phyloP scores from a whole-genome alignment of 1,284 basidiomycete species.

The Pyrrhoderma noxium region DNA sequence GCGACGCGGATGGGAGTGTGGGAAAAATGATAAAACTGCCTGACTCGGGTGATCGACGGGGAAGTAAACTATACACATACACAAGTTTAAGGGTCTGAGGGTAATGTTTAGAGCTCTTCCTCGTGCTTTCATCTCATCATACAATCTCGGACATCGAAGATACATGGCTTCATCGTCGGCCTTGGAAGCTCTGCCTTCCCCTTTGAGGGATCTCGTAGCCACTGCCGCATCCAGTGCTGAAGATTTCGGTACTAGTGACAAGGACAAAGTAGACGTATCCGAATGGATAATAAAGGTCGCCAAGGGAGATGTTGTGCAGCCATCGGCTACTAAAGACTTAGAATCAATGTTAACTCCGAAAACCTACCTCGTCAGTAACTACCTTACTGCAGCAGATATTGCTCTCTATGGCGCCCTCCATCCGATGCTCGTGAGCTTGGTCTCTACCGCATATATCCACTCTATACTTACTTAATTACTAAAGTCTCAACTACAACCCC shows the following conservation, averaged over 20 bases:
- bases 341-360: constrained; percentile 66
- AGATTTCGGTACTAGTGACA: constrained; percentile 49
- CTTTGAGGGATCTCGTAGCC: constrained; percentile 52
- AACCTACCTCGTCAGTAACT: constrained; percentile 78
- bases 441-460: neutral
- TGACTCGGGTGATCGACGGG: too few relatives aligned
- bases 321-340: constrained; percentile 51
- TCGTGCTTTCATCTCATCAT: neutral
- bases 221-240: constrained; percentile 37
- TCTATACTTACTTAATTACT: neutral
- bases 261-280: constrained; percentile 55
- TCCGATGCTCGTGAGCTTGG: constrained; percentile 58
- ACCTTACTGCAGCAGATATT: constrained; percentile 82
- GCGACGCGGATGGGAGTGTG: too few relatives aligned
- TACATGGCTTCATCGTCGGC: constrained; percentile 52
- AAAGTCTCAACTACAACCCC: constrained; percentile 58
- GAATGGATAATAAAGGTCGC: constrained; percentile 65
- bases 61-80: too few relatives aligned
- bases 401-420: constrained; percentile 80
- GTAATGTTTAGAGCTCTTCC: too few relatives aligned
- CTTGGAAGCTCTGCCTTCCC: constrained; percentile 42
- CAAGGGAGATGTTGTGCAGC: constrained; percentile 41
- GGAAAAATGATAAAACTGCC: too few relatives aligned
- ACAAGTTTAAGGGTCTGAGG: too few relatives aligned
- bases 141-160: neutral